phyloP scores from a whole-genome alignment of 75 land plant genomes.

The Sequoiadendron giganteum region DNA sequence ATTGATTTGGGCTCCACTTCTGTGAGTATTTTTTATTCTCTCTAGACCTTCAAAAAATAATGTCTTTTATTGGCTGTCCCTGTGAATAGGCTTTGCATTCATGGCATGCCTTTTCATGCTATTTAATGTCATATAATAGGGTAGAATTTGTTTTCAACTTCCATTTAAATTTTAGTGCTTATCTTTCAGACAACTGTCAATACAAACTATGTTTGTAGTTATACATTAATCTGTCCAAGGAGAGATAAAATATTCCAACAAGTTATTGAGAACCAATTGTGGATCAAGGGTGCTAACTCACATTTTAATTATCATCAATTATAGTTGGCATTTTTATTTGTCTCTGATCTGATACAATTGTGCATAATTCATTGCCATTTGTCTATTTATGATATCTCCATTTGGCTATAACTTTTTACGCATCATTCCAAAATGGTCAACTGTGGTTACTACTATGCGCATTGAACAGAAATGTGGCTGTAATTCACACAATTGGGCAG shows the following conservation, averaged over 20 bases:
- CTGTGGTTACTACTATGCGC: not conserved
- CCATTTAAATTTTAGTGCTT: not conserved
- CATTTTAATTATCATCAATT: no score
- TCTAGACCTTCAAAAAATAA: no score
- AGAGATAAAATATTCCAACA: not conserved
- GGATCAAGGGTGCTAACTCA: not conserved
- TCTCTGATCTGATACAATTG: not conserved
- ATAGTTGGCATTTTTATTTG: no score
- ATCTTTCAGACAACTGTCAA: no score
- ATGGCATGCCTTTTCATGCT: not conserved
- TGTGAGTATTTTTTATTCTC: not conserved
- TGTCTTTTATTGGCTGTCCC: not conserved
- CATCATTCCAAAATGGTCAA: not conserved
- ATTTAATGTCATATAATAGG: not conserved
- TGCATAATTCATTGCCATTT: not conserved
- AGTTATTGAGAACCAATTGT: not conserved
- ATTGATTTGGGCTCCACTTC: not conserved
- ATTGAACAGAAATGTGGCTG: not conserved
- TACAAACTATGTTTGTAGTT: not conserved
- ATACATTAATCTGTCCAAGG: not conserved
- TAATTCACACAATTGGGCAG: no score
- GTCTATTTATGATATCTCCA: not conserved
- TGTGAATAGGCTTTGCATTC: not conserved
- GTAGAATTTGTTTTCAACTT: not conserved
- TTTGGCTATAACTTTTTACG: not conserved